Base-by-base conservation (phyloP, 2,329 filamentous ascomycete genomes). In the Fusarium dimerum region DNA sequence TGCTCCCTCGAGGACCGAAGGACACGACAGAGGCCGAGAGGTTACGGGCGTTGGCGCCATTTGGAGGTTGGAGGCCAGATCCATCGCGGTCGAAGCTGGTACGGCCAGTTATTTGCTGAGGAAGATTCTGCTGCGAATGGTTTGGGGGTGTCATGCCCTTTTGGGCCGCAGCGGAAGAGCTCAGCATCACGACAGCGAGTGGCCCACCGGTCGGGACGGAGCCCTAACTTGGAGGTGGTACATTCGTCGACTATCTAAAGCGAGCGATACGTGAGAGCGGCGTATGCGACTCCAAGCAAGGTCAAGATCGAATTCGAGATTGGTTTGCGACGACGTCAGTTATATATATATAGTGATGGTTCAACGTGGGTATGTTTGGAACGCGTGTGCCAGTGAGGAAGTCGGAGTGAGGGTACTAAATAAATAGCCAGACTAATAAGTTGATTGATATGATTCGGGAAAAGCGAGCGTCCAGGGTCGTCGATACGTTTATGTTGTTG, bases 1-100 rank as follows among this genome's bases (percentile, higher is more conserved):
- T 90, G 57, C 85, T 80, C 48, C 82, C 84, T 48, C 89, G 84
- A 16, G 86, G 82, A 45, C 80, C 84, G 69, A 85, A 88, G 50
- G 84, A 86, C 63, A 84, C 78, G 66, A 71, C 74, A 3, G 82
- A 82, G 32, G 78, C 74, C 29, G 81, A 77, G 15, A 80, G 63
- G 57, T 77, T 80, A 55, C 82, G 78, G 43, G 63, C 56, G 40
- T 67, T 60, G 43, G 67, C 68, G 57, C 75, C 76, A 70, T 77
- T 79, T 55, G 73, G 62, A 64, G 76, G 78, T 59, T 83, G 82
- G 39, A 85, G 76, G 40, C 68, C 71, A 29, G 61, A 67, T 53
- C 74, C 77, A 70, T 82, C 79, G 59, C 82, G 80, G 52, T 87
- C 84, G 61, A 85, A 73, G 58, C 59, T 70, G 47, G 66, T 63